phyloP scores from a whole-genome alignment of 139 green algal genomes.

The Raphidocelis subcapitata region DNA sequence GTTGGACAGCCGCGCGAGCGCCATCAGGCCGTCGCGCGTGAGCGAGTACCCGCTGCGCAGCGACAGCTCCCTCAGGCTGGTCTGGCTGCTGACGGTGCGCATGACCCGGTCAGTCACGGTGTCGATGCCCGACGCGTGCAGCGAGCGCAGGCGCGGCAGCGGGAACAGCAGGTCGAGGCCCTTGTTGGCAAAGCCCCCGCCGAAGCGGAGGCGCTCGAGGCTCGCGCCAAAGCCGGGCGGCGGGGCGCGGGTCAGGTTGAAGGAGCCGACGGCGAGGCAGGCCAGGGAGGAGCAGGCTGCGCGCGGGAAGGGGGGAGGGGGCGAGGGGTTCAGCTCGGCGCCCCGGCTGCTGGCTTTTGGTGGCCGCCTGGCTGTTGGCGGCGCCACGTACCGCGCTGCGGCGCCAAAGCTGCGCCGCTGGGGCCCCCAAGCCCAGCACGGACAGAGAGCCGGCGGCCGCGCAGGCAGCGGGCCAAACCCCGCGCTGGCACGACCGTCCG shows the following conservation, averaged over 20 bases:
- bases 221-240: not conserved
- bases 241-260: slow-evolving; percentile 12
- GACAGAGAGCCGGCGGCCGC: too few species aligned
- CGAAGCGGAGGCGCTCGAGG: slow-evolving; percentile 26
- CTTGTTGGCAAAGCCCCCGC: slow-evolving; percentile 30
- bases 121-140: slow-evolving; percentile 17
- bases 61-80: slow-evolving; percentile 16
- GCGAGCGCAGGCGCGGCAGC: slow-evolving; percentile 5
- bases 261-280: slow-evolving; percentile 15
- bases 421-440: too few species aligned
- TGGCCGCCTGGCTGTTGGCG: too few species aligned
- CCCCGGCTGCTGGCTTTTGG: too few species aligned
- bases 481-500: too few species aligned
- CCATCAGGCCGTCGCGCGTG: not conserved
- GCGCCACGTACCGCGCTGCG: too few species aligned
- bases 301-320: not conserved
- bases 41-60: slow-evolving; percentile 28
- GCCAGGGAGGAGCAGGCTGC: slow-evolving; percentile 10
- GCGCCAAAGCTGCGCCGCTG: too few species aligned
- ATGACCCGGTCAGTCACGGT: slow-evolving; percentile 27
- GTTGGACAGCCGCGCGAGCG: slow-evolving; percentile 9
- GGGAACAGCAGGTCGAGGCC: slow-evolving; percentile 27
- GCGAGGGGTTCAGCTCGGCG: too few species aligned
- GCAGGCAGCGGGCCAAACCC: too few species aligned
- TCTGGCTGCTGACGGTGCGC: slow-evolving; percentile 24